A percentile compares a stretch with the other conserved stretches of the same genome.
Evolutionary conservation across 257 asterid species (phyloP).

Genomic region (Jaltomata sinuosa): DNA sequence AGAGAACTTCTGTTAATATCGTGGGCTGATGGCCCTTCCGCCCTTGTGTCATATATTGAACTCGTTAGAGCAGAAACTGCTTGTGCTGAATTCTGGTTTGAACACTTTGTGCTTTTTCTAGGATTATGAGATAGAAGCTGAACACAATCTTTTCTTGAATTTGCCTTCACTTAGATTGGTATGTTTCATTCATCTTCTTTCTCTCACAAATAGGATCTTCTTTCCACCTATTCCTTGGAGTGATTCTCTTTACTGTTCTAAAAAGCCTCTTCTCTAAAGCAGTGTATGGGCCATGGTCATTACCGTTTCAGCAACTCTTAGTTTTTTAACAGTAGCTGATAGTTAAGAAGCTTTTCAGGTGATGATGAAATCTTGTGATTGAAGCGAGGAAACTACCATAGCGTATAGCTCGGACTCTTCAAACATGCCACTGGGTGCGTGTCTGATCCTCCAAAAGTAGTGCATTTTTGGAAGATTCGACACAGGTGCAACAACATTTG

Average conservation of each 20-base stretch:
- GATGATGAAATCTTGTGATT: neutral
- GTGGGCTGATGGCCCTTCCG: neutral
- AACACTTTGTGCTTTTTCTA: neutral
- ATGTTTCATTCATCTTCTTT: neutral
- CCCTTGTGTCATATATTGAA: neutral
- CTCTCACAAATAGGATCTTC: neutral
- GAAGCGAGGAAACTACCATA: neutral
- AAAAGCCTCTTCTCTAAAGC: neutral
- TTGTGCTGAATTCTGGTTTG: neutral
- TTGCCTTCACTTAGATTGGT: neutral
- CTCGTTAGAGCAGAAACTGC: neutral
- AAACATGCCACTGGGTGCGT: neutral
- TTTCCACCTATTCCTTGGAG: neutral
- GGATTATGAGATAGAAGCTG: neutral
- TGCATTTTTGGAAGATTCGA: neutral
- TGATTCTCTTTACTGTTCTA: neutral
- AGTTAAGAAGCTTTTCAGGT: neutral
- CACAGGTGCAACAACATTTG: neutral
- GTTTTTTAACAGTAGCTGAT: neutral
- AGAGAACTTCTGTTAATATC: neutral
- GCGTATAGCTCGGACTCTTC: neutral
- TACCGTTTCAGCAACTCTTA: neutral
- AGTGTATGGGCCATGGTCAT: neutral
- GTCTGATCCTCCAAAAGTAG: neutral
- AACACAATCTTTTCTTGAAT: neutral